phyloP scores from a whole-genome alignment of 208 protist genomes.

The Vickermania spadyakhi region DNA sequence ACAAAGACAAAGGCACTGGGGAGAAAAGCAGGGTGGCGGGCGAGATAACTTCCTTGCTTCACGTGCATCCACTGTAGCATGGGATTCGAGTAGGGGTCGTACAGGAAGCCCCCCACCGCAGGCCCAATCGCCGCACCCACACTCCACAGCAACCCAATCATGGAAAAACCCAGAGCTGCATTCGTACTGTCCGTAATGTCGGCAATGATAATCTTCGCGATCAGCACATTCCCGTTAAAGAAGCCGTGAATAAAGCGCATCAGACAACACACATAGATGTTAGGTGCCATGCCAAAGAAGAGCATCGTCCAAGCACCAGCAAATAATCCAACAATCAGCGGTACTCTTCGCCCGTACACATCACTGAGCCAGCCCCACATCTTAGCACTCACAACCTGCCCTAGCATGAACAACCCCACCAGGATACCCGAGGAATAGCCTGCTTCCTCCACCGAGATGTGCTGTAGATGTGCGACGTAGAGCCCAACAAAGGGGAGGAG shows the following conservation, averaged over 20 bases:
- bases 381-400: conserved; percentile 25
- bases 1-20: conserved; percentile 29
- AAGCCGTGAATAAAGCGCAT: conserved; percentile 65
- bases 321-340: conserved; percentile 20
- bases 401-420: conserved; percentile 35
- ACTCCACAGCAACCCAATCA: conserved; percentile 89
- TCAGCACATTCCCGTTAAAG: conserved; percentile 67
- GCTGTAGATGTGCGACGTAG: conserved; percentile 18
- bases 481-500: conserved; percentile 39
- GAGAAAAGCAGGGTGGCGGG: conserved; percentile 35
- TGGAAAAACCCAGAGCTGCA: conserved; percentile 88
- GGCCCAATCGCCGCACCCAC: conserved; percentile 55
- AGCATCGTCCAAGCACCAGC: conserved; percentile 19
- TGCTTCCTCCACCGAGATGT: conserved; percentile 13
- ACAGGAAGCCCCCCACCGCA: conserved; percentile 49
- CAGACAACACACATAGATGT: conserved; percentile 32
- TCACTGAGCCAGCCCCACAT: conserved; percentile 39
- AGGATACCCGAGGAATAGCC: conserved; percentile 31
- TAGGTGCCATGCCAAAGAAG: conserved; percentile 49
- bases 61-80: conserved; percentile 21
- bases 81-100: conserved; percentile 27
- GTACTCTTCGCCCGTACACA: conserved; percentile 21
- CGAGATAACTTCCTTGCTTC: conserved; percentile 24
- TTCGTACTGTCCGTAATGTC: conserved; percentile 69
- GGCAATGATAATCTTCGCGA: conserved; percentile 66